Conservation (phyloP, 2,329 filamentous ascomycete genomes). For the Arachnopeziza araneosa region DNA sequence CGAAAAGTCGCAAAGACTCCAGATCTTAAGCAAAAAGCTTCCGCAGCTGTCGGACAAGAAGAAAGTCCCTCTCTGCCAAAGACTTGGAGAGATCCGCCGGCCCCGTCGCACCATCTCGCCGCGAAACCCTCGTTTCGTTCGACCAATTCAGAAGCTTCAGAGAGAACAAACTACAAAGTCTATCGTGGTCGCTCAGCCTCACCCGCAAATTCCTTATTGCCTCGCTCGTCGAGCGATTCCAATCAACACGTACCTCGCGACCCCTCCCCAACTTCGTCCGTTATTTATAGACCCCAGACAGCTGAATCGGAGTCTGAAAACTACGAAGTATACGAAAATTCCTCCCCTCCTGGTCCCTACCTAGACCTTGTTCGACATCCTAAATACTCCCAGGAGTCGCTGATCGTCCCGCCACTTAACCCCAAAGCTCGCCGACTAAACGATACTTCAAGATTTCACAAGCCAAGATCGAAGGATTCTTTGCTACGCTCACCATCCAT, state of each 20-base stretch:
- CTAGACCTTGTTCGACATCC: constrained; percentile 34
- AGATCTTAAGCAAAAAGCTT: constrained; percentile 27
- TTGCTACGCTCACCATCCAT: constrained; percentile 45
- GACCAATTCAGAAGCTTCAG: constrained; percentile 23
- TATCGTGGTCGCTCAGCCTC: constrained; percentile 20
- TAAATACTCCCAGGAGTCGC: constrained; percentile 56
- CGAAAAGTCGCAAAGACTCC: constrained; percentile 32
- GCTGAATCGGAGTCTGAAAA: constrained; percentile 35
- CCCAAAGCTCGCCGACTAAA: constrained; percentile 42
- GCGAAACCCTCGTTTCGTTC: constrained; percentile 31
- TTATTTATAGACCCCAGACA: constrained; percentile 29
- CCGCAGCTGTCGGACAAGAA: background rate
- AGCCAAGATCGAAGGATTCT: constrained; percentile 47
- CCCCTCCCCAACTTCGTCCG: constrained; percentile 41
- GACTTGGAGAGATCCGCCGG: constrained; percentile 18
- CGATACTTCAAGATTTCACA: constrained; percentile 45
- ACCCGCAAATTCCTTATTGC: constrained; percentile 17
- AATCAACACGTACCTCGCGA: constrained; percentile 49
- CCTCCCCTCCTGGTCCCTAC: constrained; percentile 25
- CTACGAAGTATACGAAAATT: constrained; percentile 47
- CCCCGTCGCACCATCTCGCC: constrained; percentile 25
- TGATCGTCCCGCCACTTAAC: constrained; percentile 51
- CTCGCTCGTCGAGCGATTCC: constrained; percentile 22
- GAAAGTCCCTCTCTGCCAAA: constrained; percentile 24
- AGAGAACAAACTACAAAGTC: constrained; percentile 32